These are phyloP conservation scores for Chlamydomonas asymmetrica DNA, from an alignment of 139 green algal genomes.

Conservation along the genomic window DNA sequence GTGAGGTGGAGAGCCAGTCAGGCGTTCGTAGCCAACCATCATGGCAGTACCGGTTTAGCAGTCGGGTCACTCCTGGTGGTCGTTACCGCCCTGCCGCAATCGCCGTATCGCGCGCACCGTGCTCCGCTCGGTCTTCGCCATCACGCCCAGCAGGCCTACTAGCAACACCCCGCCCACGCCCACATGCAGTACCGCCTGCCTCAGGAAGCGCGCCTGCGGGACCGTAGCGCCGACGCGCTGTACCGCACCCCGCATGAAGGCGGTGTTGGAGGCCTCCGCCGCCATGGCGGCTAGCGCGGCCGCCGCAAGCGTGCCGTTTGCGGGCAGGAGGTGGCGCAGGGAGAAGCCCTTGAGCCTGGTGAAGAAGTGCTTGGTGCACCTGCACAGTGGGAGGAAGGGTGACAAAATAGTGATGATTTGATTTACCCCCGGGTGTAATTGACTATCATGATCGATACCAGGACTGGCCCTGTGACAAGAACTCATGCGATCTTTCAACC, in stretches of 20 bases:
- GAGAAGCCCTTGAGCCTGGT: constrained; percentile 16
- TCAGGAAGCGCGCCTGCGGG: constrained; percentile 14
- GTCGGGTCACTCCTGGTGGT: constrained; percentile 10
- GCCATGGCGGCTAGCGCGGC: background rate
- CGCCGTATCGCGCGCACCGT: constrained; percentile 25
- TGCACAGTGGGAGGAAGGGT: background rate
- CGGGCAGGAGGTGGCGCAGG: constrained; percentile 39
- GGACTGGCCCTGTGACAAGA: background rate
- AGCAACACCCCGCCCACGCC: constrained; percentile 42
- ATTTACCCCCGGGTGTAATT: background rate
- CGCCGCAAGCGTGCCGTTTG: constrained; percentile 5
- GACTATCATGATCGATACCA: background rate
- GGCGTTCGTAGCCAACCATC: too few relatives aligned
- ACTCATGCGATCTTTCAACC: background rate
- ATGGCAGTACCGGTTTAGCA: too few relatives aligned
- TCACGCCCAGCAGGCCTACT: constrained; percentile 13
- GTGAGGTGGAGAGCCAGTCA: too few relatives aligned
- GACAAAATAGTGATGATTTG: background rate
- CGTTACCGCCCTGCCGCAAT: constrained; percentile 4
- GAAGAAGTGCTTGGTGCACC: constrained; percentile 35
- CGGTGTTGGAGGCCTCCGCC: constrained; percentile 4
- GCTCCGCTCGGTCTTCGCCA: constrained; percentile 27
- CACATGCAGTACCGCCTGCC: constrained; percentile 35
- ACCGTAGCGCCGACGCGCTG: background rate
- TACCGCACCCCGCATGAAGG: background rate